A percentile compares a stretch with the other conserved stretches of the same genome.
These are phyloP conservation scores for Colletotrichum paranaense DNA, from an alignment of 2,329 filamentous ascomycete genomes.

Conservation along the genomic window DNA sequence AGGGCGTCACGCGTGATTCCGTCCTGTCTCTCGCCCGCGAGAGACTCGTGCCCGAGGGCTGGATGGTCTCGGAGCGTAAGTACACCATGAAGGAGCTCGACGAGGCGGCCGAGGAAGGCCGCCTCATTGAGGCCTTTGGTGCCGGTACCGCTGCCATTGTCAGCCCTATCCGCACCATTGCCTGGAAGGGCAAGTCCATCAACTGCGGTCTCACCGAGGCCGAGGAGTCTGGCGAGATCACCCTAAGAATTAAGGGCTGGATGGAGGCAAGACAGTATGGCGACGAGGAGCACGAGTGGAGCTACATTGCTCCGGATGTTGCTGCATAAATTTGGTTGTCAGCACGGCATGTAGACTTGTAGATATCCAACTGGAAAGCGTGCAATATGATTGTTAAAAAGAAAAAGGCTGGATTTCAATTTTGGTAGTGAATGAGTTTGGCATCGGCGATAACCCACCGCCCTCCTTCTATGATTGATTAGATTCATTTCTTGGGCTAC, in stretches of 20 bases:
- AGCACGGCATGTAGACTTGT: constrained; percentile 27
- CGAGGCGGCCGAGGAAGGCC: constrained; percentile 84
- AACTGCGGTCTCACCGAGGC: constrained; percentile 84
- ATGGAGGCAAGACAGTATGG: constrained; percentile 97
- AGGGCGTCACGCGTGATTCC: constrained; percentile 93
- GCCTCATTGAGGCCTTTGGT: constrained; percentile 93
- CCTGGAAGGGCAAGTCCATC: constrained; percentile 85
- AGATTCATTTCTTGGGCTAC: not conserved
- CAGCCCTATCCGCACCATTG: constrained; percentile 87
- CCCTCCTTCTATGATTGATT: not conserved
- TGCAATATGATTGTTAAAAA: constrained; percentile 31
- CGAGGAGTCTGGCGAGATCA: constrained; percentile 89
- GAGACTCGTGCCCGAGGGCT: constrained; percentile 84
- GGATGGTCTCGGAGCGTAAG: constrained; percentile 89
- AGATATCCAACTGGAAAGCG: constrained; percentile 27
- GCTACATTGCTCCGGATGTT: constrained; percentile 63
- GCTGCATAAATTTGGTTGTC: constrained; percentile 42
- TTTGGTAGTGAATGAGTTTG: not conserved
- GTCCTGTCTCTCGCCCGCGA: constrained; percentile 89
- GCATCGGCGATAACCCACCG: not conserved
- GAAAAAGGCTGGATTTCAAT: constrained; percentile 1
- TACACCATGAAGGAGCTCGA: constrained; percentile 90
- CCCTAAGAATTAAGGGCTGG: constrained; percentile 92
- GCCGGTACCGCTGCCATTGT: constrained; percentile 95
- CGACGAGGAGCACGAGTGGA: constrained; percentile 93